Evolutionary conservation across 2,329 filamentous ascomycete species (phyloP), one percentile per base, ranked within the genome.

Genomic region (Pseudogymnoascus sp.): DNA sequence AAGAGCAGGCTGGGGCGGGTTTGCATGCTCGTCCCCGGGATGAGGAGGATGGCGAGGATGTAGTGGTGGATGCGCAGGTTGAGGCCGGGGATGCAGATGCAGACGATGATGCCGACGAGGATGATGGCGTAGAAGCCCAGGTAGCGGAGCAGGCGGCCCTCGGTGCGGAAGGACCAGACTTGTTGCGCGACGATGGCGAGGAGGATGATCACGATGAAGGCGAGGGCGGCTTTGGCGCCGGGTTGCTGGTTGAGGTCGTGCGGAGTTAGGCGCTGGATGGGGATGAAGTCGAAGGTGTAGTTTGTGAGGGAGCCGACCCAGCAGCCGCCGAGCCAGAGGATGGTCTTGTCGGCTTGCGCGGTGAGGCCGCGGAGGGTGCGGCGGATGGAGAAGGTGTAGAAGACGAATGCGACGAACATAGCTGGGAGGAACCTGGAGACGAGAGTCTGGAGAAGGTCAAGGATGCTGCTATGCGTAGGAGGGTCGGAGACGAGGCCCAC

Each of bases 301-400:
- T 97, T 97, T 70, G 93, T 93, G 67, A 99, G 76, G 1, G 90
- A 87, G 13, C 92, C 94, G 39, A 97, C 85, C 88, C 95, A 99
- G 71, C 89, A 92, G 6, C 86, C 87, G 1, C 92, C 92, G 0
- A 99, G 79, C 88, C 92, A 97, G 29, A 97, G 80, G 2, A 97
- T 75, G 0, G 91, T 90, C 79, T 96, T 97, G 71, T 96, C 93
- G 45, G 96, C 69, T 71, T 96, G 93, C 0, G 92, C 91, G 0
- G 84, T 87, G 1, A 97, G 80, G 1, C 86, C 87, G 1, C 74
- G 75, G 27, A 96, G 81, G 0, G 89, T 86, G 52, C 89, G 87
- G 4, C 84, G 80, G 8, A 94, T 82, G 61, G 86, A 84, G 72
- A 89, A 92, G 72, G 87, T 85, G 76, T 92, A 97, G 65, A 97